Evolutionary conservation across 2,329 filamentous ascomycete species (phyloP), one percentile per base, ranked within the genome.

Genomic region (Leptographium galeiforme): DNA sequence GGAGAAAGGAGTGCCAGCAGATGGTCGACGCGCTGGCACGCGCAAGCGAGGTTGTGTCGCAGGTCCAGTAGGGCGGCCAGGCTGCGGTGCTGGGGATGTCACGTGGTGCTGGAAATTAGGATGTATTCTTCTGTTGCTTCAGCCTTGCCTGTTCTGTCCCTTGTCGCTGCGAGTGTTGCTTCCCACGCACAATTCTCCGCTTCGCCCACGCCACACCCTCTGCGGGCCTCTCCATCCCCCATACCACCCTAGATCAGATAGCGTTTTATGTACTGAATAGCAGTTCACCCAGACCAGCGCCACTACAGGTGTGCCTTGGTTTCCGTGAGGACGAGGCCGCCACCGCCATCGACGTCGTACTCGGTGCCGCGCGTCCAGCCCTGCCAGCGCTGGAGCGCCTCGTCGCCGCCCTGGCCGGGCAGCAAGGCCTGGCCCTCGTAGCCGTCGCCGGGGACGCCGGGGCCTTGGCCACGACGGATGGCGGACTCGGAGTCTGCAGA

Each of bases 1-100:
- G 93, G 69, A 81, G 93, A 68, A 98, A 98, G 77, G 93, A 98
- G 71, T 98, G 93, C 71, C 89, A 94, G 72, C 89, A 96, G 71
- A 98, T 98, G 93, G 93, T 98, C 51, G 93, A 98, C 71, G 94
- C 87, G 53, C 75, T 98, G 64, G 73, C 78, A 61, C 85, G 87
- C 69, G 93, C 93, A 54, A 93, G 84, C 69, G 93, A 98, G 75
- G 97, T 98, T 72, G 93, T 98, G 67, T 90, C 88, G 70, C 80
- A 84, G 67, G 81, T 84, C 54, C 78, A 82, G 75, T 82, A 75
- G 57, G 32, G 11, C 46, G 46, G 25, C 13, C 19, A 38, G 30
- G 7, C 7, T 13, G 16, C n/a, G 10, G 8, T 38, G 46, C 30
- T 50, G 25, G 43, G 19, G 43, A 45, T 32, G 43, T 45, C 25